phyloP scores from a whole-genome alignment of 345 rosid genomes.

The Mallotus nudiflorus region DNA sequence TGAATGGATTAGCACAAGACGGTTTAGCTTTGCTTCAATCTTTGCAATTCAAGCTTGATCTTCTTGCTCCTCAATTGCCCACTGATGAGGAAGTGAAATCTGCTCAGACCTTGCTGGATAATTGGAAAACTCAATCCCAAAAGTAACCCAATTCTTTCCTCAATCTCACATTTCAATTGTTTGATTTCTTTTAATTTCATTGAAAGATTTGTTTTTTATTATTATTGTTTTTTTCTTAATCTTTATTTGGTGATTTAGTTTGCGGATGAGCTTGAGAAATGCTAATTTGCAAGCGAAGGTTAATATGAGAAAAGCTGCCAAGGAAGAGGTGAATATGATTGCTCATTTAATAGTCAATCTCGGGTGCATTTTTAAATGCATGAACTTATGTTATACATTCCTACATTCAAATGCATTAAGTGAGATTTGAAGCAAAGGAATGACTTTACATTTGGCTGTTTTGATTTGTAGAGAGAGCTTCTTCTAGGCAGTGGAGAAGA shows the following conservation, averaged over 20 bases:
- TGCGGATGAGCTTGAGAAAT: slow-evolving; percentile 68
- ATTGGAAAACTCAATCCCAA: slow-evolving; percentile 64
- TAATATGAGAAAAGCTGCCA: slow-evolving; percentile 83
- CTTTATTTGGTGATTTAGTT: slow-evolving; percentile 35
- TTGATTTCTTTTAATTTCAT: no score
- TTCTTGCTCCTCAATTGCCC: slow-evolving; percentile 83
- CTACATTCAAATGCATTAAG: no score
- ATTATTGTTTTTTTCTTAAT: no score
- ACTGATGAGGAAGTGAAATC: slow-evolving; percentile 54
- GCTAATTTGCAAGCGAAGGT: slow-evolving; percentile 92
- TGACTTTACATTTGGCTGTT: not conserved
- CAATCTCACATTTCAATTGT: no score
- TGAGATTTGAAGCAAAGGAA: not conserved
- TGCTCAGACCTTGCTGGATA: slow-evolving; percentile 56
- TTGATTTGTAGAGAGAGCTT: slow-evolving; percentile 70
- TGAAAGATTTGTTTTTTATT: no score
- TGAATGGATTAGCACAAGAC: slow-evolving; percentile 58
- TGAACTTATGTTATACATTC: no score
- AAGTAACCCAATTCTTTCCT: slow-evolving; percentile 30
- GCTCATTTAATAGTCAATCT: not conserved
- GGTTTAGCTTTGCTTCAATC: slow-evolving; percentile 64
- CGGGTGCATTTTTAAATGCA: not conserved
- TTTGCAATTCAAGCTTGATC: slow-evolving; percentile 75
- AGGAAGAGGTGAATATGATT: slow-evolving; percentile 57
- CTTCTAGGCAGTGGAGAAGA: slow-evolving; percentile 95